Evolutionary conservation across 1,284 basidiomycete genomes (phyloP).

Genomic region (Sporisorium sorghi): DNA sequence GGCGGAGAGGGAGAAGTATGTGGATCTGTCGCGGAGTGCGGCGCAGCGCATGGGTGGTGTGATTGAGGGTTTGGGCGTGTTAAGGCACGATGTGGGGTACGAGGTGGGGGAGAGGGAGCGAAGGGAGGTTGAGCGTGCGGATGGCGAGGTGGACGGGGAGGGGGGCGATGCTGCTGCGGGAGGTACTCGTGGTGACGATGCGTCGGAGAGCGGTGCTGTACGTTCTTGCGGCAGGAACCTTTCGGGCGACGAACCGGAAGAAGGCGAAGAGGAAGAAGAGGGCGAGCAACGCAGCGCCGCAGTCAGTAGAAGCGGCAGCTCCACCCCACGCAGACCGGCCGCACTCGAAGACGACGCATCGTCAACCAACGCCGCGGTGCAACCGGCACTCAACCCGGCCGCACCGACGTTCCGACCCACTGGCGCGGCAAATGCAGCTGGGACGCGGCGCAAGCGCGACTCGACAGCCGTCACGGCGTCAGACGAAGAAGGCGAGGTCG

Average conservation of each 20-base stretch:
- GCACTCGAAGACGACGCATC: neutral
- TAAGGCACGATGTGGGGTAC: conserved; percentile 46
- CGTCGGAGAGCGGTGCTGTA: conserved; percentile 3
- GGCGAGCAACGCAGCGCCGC: conserved; percentile 3
- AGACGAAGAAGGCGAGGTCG: conserved; percentile 46
- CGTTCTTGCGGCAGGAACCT: no score
- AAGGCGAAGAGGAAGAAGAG: conserved; percentile 39
- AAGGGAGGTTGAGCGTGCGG: conserved; percentile 49
- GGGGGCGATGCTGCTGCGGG: neutral
- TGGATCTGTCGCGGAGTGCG: conserved; percentile 20
- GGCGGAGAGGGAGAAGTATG: conserved; percentile 44
- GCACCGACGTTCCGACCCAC: conserved; percentile 27
- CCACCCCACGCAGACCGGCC: conserved; percentile 8
- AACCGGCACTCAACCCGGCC: conserved; percentile 18
- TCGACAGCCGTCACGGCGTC: conserved; percentile 30
- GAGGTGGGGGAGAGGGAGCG: conserved; percentile 58
- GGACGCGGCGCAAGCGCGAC: conserved; percentile 32
- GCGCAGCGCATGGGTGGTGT: conserved; percentile 26
- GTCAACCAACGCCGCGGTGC: no score
- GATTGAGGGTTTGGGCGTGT: conserved; percentile 11
- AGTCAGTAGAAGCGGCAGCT: conserved; percentile 16
- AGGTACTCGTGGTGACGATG: conserved; percentile 6
- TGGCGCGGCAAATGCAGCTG: neutral
- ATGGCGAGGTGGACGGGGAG: conserved; percentile 44
- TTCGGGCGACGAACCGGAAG: conserved; percentile 39